A percentile compares a stretch with the other conserved stretches of the same genome.
Evolutionary conservation across 495 filamentous ascomycete genomes (phyloP).

Genomic region (Penicillium odoratum): DNA sequence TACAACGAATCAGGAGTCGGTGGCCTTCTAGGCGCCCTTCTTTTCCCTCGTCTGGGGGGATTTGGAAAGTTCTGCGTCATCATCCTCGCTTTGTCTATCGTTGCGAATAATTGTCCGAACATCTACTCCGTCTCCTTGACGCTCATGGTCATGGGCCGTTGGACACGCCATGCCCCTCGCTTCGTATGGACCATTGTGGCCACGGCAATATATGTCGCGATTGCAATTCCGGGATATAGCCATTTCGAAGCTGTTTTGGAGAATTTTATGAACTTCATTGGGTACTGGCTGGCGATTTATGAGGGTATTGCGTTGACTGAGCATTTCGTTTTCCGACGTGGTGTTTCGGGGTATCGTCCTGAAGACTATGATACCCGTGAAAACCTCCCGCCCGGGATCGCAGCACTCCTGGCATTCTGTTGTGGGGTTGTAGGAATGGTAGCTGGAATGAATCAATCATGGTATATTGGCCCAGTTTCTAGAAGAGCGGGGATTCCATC

Average conservation of each 20-base stretch:
- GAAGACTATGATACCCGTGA: conserved; percentile 48
- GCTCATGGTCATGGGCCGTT: conserved; percentile 53
- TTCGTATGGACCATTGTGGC: conserved; percentile 52
- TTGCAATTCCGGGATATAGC: conserved; percentile 49
- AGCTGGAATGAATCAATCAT: conserved; percentile 56
- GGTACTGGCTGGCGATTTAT: conserved; percentile 57
- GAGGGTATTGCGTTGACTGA: conserved; percentile 50
- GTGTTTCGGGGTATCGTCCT: conserved; percentile 38
- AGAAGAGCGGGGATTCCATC: conserved; percentile 19
- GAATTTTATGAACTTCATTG: conserved; percentile 56
- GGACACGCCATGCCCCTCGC: conserved; percentile 48
- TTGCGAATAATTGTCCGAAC: conserved; percentile 50
- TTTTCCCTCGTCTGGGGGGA: conserved; percentile 44
- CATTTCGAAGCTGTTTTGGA: conserved; percentile 53
- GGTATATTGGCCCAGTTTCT: conserved; percentile 56
- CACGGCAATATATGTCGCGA: conserved; percentile 51
- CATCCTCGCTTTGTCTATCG: conserved; percentile 50
- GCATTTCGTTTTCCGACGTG: conserved; percentile 45
- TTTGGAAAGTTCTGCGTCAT: conserved; percentile 60
- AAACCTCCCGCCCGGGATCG: conserved; percentile 46
- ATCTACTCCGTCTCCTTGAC: conserved; percentile 53
- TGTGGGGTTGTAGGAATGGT: conserved; percentile 44
- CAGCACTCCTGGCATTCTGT: conserved; percentile 38
- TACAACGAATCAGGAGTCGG: conserved; percentile 49
- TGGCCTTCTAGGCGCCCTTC: conserved; percentile 56